Evolutionary conservation across 257 asterid genomes (phyloP), one percentile per base, ranked within the genome.

Genomic region (Coffea canephora): DNA sequence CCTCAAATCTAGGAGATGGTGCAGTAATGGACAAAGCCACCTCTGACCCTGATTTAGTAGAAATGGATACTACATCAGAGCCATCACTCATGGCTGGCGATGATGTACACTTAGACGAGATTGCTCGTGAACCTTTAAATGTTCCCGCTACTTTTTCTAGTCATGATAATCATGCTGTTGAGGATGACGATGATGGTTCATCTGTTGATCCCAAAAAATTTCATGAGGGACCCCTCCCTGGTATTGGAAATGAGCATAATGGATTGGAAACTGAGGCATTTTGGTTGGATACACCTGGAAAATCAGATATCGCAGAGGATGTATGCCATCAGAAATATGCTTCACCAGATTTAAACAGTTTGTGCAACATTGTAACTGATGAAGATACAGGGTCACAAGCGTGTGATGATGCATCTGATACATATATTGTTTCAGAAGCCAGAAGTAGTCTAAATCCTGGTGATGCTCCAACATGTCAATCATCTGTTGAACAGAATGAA

Each of bases 401-500:
- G 49, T 57, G 78, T 13, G 83, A 74, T 75, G 75, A 76, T 13
- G 61, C 54, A 77, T 71, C 74, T 77, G 77, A 79, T 81, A 36
- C 75, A 65, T 21, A 66, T 64, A 70, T 77, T 78, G 74, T 77
- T 50, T 80, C 85, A 59, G 86, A 80, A 84, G 86, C 70, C 71
- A 85, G 82, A 48, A 86, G 75, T 73, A 75, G 48, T 74, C 71
- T 74, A 78, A 84, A 83, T 71, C 64, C 62, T 49, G 74, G 65
- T 19, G 75, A 59, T 76, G 69, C 88, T 50, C 45, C 80, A 61
- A 55, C 82, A 36, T 76, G 74, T 79, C 89, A 84, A 82, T 64
- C 81, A 73, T 84, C 85, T 74, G 62, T 70, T 48, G 83, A 77
- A 82, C 84, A 77, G 57, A 80, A 86, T 77, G 93, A 88, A 73